Percentiles rank a stretch among this genome's conserved stretches.
Conservation (phyloP, 2,329 filamentous ascomycete species). For the Dactylellina parvicollis region DNA sequence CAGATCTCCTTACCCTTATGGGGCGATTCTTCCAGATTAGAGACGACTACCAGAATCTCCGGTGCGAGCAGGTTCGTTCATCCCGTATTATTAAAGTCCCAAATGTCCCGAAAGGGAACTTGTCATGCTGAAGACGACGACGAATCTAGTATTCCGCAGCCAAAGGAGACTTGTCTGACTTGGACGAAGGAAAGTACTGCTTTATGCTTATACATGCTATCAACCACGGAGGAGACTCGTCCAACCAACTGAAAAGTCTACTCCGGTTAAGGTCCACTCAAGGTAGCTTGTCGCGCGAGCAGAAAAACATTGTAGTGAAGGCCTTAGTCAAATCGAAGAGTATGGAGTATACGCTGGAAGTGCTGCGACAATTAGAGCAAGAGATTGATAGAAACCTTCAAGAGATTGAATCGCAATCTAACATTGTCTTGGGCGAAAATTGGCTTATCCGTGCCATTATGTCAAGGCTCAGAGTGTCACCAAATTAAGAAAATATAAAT, state of each 20-base stretch:
- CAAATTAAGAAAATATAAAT: too few relatives aligned
- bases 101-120: background rate
- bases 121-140: background rate
- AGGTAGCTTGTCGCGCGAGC: conserved; percentile 4
- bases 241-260: background rate
- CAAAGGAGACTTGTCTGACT: conserved; percentile 28
- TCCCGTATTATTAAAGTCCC: background rate
- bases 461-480: too few relatives aligned
- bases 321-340: conserved; percentile 15
- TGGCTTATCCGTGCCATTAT: too few relatives aligned
- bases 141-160: conserved; percentile 14
- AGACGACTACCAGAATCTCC: conserved; percentile 34
- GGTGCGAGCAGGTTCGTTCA: conserved; percentile 12
- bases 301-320: conserved; percentile 30
- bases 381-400: too few relatives aligned
- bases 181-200: conserved; percentile 40
- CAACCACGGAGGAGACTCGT: background rate
- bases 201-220: conserved; percentile 37
- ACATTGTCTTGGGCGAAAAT: too few relatives aligned
- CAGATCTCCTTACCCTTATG: conserved; percentile 19
- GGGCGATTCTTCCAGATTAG: conserved; percentile 32
- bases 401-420: too few relatives aligned
- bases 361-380: conserved; percentile 14
- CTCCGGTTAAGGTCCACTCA: conserved; percentile 16
- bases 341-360: conserved; percentile 21